Evolutionary conservation across 352 stramenopile species (phyloP).

Genomic region (Globisporangium canariense): DNA sequence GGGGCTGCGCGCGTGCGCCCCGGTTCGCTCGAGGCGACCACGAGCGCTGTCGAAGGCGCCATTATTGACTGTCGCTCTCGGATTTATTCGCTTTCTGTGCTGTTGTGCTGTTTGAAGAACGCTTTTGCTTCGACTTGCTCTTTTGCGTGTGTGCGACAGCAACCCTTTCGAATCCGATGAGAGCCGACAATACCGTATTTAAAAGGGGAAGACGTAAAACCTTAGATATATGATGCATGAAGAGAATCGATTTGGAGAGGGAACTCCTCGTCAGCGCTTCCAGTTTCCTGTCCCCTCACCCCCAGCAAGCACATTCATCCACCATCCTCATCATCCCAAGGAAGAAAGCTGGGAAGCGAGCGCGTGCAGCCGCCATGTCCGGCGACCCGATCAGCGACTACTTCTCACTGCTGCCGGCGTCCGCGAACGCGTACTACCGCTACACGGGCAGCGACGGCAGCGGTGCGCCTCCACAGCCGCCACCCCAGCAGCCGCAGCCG

Average conservation of each 20-base stretch:
- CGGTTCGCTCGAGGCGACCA: conserved; percentile 29
- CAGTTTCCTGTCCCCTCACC: neutral
- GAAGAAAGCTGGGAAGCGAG: neutral
- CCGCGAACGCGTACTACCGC: conserved; percentile 1
- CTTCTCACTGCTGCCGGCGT: conserved; percentile 3
- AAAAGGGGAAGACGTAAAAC: neutral
- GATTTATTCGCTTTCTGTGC: neutral
- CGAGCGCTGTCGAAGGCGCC: conserved; percentile 57
- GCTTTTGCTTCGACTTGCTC: conserved; percentile 3
- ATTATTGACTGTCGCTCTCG: conserved; percentile 1
- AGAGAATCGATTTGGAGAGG: neutral
- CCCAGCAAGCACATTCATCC: too few relatives aligned
- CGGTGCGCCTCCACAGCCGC: neutral
- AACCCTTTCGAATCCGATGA: neutral
- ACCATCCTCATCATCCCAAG: too few relatives aligned
- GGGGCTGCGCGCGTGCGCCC: conserved; percentile 10
- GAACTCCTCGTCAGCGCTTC: neutral
- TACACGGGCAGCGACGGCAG: conserved; percentile 2
- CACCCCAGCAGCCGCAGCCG: neutral
- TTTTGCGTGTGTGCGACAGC: neutral
- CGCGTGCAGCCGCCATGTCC: neutral
- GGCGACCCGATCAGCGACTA: conserved; percentile 9
- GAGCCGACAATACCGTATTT: neutral
- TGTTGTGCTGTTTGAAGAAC: neutral
- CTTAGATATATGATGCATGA: neutral